Evolutionary conservation across 129 eudicot genomes (phyloP).

Genomic region (Deinandra increscens): DNA sequence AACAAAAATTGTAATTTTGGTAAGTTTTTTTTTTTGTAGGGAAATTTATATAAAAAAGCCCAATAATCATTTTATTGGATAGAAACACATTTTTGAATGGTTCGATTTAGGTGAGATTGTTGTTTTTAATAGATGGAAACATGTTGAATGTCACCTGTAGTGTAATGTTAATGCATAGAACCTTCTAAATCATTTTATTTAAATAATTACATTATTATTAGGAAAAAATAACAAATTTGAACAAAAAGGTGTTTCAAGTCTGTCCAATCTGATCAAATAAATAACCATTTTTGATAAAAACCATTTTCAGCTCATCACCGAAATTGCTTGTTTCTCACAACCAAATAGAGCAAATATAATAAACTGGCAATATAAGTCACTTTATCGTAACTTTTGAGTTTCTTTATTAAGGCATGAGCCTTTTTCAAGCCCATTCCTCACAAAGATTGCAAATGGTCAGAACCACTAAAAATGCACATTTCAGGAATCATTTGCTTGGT

Average conservation of each 20-base stretch:
- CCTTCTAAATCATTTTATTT: not conserved
- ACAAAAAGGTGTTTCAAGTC: not conserved
- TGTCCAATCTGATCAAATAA: not conserved
- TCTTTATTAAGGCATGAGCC: conserved; percentile 75
- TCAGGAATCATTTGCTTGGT: conserved; percentile 85
- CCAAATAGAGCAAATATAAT: not conserved
- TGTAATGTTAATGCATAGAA: not conserved
- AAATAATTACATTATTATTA: not conserved
- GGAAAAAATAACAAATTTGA: not conserved
- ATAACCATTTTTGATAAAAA: not conserved
- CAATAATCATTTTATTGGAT: no score
- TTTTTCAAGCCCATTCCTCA: conserved; percentile 98
- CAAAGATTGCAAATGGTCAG: conserved; percentile 87
- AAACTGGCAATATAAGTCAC: conserved; percentile 32
- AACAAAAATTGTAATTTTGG: no score
- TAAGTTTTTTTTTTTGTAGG: no score
- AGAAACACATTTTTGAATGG: not conserved
- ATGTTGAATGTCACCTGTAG: not conserved
- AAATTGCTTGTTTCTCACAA: not conserved
- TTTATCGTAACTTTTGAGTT: conserved; percentile 69
- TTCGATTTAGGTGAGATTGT: not conserved
- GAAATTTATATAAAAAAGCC: no score
- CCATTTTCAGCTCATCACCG: not conserved
- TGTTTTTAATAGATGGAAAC: not conserved
- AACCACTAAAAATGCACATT: conserved; percentile 94